phyloP scores from a whole-genome alignment of 176 grass and related monocot species.

The Aegilops sharonensis region DNA sequence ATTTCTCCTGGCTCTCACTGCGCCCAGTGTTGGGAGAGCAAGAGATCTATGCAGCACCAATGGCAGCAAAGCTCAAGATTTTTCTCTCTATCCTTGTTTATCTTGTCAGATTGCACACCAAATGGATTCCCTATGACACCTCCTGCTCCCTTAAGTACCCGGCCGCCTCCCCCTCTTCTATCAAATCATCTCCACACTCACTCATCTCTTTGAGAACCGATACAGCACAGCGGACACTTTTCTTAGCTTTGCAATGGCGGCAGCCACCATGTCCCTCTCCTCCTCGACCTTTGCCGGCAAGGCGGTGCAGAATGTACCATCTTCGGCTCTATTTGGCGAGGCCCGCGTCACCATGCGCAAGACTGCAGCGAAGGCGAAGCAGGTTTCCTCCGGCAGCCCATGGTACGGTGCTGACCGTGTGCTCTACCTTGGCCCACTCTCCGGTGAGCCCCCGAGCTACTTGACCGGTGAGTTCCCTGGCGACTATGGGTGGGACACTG shows the following conservation, averaged over 20 bases:
- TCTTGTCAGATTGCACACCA: background rate
- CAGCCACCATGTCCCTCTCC: background rate
- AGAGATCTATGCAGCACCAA: background rate
- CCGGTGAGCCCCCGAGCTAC: background rate
- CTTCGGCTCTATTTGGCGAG: background rate
- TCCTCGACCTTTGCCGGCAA: background rate
- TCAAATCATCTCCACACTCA: background rate
- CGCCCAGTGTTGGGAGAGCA: background rate
- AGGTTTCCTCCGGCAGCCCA: background rate
- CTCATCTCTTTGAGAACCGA: background rate
- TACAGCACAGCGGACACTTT: background rate
- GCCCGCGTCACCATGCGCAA: background rate
- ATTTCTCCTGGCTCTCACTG: background rate
- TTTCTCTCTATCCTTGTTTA: background rate
- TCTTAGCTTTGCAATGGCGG: background rate
- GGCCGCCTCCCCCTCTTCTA: background rate
- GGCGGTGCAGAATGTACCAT: background rate
- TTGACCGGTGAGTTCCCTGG: background rate
- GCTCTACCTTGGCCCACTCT: background rate
- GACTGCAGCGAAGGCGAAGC: background rate
- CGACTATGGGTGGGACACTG: background rate
- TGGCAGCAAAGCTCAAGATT: background rate
- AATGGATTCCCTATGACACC: background rate
- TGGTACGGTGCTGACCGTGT: conserved; percentile 2
- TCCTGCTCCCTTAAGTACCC: background rate